These are phyloP conservation scores for Aspergillus olivimuriae DNA, from an alignment of 495 filamentous ascomycete species.

Conservation along the genomic window DNA sequence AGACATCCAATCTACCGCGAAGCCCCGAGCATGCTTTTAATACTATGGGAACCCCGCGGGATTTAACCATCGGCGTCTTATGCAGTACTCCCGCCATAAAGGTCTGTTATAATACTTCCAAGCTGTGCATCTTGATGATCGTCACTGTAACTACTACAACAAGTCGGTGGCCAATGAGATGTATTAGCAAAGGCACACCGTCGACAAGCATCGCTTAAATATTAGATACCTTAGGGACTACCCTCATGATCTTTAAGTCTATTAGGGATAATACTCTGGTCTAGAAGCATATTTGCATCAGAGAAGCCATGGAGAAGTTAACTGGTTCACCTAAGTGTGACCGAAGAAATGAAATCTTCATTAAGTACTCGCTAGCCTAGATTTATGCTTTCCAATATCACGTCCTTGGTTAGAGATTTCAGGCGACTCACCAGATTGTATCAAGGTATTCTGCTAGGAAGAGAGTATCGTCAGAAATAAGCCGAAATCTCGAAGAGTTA, in stretches of 20 bases:
- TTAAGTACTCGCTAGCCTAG: neutral
- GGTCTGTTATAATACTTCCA: conserved; percentile 16
- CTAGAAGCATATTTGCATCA: neutral
- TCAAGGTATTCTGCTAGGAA: neutral
- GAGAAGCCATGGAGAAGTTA: conserved; percentile 1
- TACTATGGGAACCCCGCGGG: conserved; percentile 10
- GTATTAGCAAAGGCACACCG: conserved; percentile 10
- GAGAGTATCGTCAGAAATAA: neutral
- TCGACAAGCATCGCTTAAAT: conserved; percentile 13
- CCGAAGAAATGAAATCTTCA: neutral
- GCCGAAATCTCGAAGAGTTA: too few species aligned
- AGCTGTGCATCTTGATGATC: conserved; percentile 13
- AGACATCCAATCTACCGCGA: conserved; percentile 1
- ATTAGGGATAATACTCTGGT: conserved; percentile 3
- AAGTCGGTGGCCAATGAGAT: conserved; percentile 13
- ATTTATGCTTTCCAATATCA: neutral
- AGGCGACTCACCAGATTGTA: neutral
- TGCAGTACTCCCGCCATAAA: conserved; percentile 17
- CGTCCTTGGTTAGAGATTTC: conserved; percentile 1
- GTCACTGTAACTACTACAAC: conserved; percentile 18
- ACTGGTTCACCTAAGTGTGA: neutral
- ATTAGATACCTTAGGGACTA: conserved; percentile 9
- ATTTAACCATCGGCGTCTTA: neutral
- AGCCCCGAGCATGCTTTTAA: conserved; percentile 12
- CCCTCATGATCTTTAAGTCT: conserved; percentile 8